phyloP scores from a whole-genome alignment of 2,329 filamentous ascomycete genomes.

The Dothistroma pini region DNA sequence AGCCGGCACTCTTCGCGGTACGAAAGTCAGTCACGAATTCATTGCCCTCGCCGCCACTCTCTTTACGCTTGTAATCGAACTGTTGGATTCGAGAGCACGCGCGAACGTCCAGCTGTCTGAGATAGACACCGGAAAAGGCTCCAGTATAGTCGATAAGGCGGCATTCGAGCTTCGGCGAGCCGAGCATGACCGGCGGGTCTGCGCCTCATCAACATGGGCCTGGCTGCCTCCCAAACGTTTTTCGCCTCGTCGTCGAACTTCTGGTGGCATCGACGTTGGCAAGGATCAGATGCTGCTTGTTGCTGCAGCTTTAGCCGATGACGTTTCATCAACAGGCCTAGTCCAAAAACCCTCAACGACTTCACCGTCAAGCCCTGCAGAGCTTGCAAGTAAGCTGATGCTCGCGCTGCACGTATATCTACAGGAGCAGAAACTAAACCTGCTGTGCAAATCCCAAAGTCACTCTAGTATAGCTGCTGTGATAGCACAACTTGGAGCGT shows the following conservation, averaged over 20 bases:
- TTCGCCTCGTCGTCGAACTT: conserved; percentile 6
- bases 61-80: conserved; percentile 36
- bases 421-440: conserved; percentile 83
- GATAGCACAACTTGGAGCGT: conserved; percentile 73
- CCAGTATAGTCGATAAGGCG: not conserved
- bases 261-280: conserved; percentile 11
- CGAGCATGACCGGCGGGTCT: not conserved
- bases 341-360: not conserved
- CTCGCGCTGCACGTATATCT: conserved; percentile 77
- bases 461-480: conserved; percentile 58
- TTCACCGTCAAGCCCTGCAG: conserved; percentile 2
- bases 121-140: conserved; percentile 22
- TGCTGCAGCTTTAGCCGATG: conserved; percentile 27
- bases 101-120: conserved; percentile 27
- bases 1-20: conserved; percentile 14
- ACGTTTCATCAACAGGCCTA: conserved; percentile 14
- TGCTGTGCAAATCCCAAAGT: conserved; percentile 10
- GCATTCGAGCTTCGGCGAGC: not conserved
- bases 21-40: conserved; percentile 30
- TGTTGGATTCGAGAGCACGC: conserved; percentile 29
- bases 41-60: conserved; percentile 41
- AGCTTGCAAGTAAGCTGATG: conserved; percentile 40
- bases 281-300: conserved; percentile 29
- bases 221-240: conserved; percentile 17
- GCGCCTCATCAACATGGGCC: conserved; percentile 20